A percentile compares a stretch with the other conserved stretches of the same genome.
These are phyloP conservation scores for Suhomyces guaymorum DNA, from an alignment of 1,139 yeast species.

Conservation along the genomic window DNA sequence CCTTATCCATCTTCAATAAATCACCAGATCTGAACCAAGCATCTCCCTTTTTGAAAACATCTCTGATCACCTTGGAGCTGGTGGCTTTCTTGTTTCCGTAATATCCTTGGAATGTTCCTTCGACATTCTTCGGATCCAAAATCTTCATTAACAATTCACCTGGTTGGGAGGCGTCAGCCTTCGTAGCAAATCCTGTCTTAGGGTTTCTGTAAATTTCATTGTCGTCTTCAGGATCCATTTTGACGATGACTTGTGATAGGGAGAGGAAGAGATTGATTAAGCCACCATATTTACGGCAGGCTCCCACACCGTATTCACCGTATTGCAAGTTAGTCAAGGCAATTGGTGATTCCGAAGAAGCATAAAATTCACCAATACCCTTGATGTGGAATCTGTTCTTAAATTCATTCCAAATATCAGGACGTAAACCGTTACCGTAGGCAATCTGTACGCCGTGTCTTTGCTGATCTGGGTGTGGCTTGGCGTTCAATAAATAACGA, in stretches of 20 bases:
- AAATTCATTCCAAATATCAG: constrained; percentile 87
- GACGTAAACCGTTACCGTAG: constrained; percentile 89
- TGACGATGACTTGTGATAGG: constrained; percentile 62
- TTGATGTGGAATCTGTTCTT: constrained; percentile 73
- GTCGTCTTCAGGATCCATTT: constrained; percentile 82
- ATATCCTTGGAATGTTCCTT: constrained; percentile 87
- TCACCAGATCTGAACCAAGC: constrained; percentile 94
- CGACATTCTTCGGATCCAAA: constrained; percentile 60
- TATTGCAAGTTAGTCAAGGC: constrained; percentile 82
- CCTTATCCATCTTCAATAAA: constrained; percentile 65
- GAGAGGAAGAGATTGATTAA: constrained; percentile 55
- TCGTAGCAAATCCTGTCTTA: constrained; percentile 56
- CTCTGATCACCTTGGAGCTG: constrained; percentile 64
- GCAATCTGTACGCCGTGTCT: constrained; percentile 70
- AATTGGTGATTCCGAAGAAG: constrained; percentile 90
- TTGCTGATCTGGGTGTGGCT: constrained; percentile 65
- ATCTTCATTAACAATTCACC: constrained; percentile 87
- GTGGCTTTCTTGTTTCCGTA: constrained; percentile 80
- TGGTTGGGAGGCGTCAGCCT: constrained; percentile 56
- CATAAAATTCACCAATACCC: constrained; percentile 88
- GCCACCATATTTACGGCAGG: constrained; percentile 82
- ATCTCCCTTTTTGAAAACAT: constrained; percentile 84
- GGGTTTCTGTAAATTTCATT: constrained; percentile 70
- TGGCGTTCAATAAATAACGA: constrained; percentile 74
- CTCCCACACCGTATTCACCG: constrained; percentile 84